Percentiles rank a stretch among this genome's conserved stretches.
These are phyloP conservation scores for Colletotrichum limetticola DNA, from an alignment of 2,329 filamentous ascomycete species.

Conservation along the genomic window DNA sequence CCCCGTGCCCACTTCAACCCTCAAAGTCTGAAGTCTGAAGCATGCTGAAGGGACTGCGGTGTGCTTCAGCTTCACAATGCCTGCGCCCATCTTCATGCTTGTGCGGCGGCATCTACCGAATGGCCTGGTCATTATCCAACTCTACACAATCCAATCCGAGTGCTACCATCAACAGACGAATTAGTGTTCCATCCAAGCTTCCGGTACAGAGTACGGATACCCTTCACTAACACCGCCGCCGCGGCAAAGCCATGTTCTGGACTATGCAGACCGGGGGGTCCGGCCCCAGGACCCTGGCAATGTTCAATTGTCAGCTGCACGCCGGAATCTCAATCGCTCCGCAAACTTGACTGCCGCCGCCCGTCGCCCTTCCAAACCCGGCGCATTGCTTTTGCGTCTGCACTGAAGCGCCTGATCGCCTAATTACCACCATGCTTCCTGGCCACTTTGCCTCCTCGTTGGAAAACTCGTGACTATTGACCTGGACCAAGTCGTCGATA, in stretches of 20 bases:
- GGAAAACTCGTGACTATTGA: background rate
- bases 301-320: constrained; percentile 9
- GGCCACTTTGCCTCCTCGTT: background rate
- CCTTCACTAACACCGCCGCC: background rate
- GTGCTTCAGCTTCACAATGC: constrained; percentile 28
- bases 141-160: background rate
- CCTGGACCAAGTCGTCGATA: background rate
- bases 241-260: background rate
- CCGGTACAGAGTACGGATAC: background rate
- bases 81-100: constrained; percentile 16
- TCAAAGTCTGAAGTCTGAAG: constrained; percentile 16
- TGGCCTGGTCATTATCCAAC: background rate
- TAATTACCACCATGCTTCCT: background rate
- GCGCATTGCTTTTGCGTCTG: constrained; percentile 1
- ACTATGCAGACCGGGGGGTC: background rate
- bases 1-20: background rate
- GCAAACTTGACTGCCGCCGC: background rate
- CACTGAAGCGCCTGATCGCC: constrained; percentile 17
- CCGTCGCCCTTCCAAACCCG: background rate
- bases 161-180: background rate
- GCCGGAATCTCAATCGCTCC: constrained; percentile 5
- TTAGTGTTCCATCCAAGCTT: background rate
- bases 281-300: background rate
- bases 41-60: background rate
- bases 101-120: constrained; percentile 22